Evolutionary conservation across 805 yeast genomes (phyloP).

Genomic region (Lachancea nothofagi): DNA sequence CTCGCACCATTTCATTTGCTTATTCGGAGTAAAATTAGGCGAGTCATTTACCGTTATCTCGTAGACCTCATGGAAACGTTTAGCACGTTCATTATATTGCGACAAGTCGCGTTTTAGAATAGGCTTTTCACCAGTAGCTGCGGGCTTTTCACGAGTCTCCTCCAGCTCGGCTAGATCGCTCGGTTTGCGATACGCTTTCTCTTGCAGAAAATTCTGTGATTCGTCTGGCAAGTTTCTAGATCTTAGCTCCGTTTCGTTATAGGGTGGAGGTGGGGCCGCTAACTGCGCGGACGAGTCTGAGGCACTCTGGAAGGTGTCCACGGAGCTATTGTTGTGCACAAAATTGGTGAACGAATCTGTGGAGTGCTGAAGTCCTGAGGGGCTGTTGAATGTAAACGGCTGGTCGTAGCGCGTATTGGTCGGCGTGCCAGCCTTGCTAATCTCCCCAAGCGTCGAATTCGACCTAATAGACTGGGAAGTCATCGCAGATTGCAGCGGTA

Average conservation of each 20-base stretch:
- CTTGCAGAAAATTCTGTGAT: slow-evolving; percentile 14
- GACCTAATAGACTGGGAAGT: slow-evolving; percentile 1
- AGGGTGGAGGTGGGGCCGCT: slow-evolving; percentile 18
- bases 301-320: slow-evolving; percentile 10
- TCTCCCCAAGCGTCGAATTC: not conserved
- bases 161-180: not conserved
- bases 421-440: slow-evolving; percentile 1
- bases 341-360: slow-evolving; percentile 4
- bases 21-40: slow-evolving; percentile 38
- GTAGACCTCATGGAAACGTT: slow-evolving; percentile 23
- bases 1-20: slow-evolving; percentile 64
- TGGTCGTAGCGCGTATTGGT: slow-evolving; percentile 12
- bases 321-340: slow-evolving; percentile 4
- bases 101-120: slow-evolving; percentile 12
- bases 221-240: not conserved
- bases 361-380: not conserved
- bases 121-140: not conserved
- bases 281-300: slow-evolving; percentile 2
- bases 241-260: slow-evolving; percentile 18
- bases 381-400: slow-evolving; percentile 12
- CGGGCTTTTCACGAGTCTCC: not conserved
- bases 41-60: slow-evolving; percentile 24
- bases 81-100: slow-evolving; percentile 18
- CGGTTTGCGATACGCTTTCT: slow-evolving; percentile 16
- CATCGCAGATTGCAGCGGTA: slow-evolving; percentile 10